These are phyloP conservation scores for Collybia sp. DNA, from an alignment of 768 basidiomycete species.

Conservation along the genomic window DNA sequence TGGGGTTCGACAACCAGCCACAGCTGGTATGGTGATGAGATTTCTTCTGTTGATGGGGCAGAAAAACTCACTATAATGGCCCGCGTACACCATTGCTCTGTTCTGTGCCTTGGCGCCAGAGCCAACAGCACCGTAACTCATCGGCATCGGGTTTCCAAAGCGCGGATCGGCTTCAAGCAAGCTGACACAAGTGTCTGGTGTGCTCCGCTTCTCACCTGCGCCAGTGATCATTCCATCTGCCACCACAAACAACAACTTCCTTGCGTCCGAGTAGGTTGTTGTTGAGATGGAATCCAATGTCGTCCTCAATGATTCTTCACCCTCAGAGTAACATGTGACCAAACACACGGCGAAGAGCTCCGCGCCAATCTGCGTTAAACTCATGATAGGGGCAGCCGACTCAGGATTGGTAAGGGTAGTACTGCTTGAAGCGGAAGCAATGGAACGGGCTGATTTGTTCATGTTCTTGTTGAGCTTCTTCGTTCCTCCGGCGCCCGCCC, in stretches of 20 bases:
- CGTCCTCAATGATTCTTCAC: constrained; percentile 84
- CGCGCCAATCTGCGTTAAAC: constrained; percentile 85
- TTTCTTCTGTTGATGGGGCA: neutral
- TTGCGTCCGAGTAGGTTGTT: constrained; percentile 86
- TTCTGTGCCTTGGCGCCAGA: constrained; percentile 88
- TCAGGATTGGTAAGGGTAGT: constrained; percentile 52
- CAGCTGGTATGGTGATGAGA: constrained; percentile 35
- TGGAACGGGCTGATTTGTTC: constrained; percentile 40
- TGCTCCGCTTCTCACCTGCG: constrained; percentile 91
- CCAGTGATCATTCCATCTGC: constrained; percentile 99
- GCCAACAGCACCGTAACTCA: constrained; percentile 91
- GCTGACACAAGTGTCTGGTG: constrained; percentile 93
- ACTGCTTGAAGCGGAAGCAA: constrained; percentile 43
- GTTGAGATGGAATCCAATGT: constrained; percentile 92
- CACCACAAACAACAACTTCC: constrained; percentile 91
- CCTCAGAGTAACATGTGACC: constrained; percentile 98
- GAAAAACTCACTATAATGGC: constrained; percentile 86
- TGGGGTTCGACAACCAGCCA: constrained; percentile 87
- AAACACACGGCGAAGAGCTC: constrained; percentile 95
- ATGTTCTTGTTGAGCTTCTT: constrained; percentile 46
- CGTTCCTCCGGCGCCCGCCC: constrained; percentile 60
- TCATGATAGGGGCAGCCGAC: constrained; percentile 62
- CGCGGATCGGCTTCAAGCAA: constrained; percentile 90
- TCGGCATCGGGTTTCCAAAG: constrained; percentile 93
- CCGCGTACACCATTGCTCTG: constrained; percentile 97